These are phyloP conservation scores for Peterozyma toletana DNA, from an alignment of 805 yeast species.

Conservation along the genomic window DNA sequence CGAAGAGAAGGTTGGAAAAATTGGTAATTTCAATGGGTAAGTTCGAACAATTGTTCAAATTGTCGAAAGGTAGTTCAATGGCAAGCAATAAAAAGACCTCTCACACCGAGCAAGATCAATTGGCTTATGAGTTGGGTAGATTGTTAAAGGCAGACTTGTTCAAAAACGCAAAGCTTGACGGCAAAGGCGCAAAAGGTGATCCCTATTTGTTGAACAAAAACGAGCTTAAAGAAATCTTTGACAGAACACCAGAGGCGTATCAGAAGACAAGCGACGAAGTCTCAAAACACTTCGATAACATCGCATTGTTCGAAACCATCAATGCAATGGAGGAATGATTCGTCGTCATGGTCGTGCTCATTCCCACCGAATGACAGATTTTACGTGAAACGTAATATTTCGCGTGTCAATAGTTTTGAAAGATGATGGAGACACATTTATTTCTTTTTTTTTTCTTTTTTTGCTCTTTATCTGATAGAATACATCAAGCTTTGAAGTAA, in stretches of 20 bases:
- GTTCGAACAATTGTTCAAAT: slow-evolving; percentile 35
- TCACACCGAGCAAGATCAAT: slow-evolving; percentile 13
- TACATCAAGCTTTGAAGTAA: too few relatives aligned
- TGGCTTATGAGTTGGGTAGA: slow-evolving; percentile 32
- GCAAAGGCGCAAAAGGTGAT: slow-evolving; percentile 10
- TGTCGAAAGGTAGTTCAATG: slow-evolving; percentile 3
- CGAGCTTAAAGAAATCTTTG: slow-evolving; percentile 44
- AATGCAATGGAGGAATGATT: slow-evolving; percentile 1
- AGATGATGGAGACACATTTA: too few relatives aligned
- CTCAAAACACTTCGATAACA: not conserved
- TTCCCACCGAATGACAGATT: too few relatives aligned
- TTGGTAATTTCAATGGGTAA: slow-evolving; percentile 65
- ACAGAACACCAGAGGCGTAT: slow-evolving; percentile 40
- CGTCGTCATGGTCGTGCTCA: too few relatives aligned
- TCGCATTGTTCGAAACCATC: slow-evolving; percentile 7
- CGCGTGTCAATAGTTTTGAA: too few relatives aligned
- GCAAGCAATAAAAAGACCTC: not conserved
- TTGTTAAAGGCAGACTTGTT: slow-evolving; percentile 25
- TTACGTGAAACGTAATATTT: too few relatives aligned
- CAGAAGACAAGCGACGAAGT: slow-evolving; percentile 9
- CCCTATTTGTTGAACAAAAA: slow-evolving; percentile 19
- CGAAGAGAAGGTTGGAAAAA: slow-evolving; percentile 73
- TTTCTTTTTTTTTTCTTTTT: too few relatives aligned
- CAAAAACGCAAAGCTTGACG: slow-evolving; percentile 9
- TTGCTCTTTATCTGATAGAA: too few relatives aligned